Conservation (phyloP, 1,284 basidiomycete genomes). For the Ceratobasidium sp. region DNA sequence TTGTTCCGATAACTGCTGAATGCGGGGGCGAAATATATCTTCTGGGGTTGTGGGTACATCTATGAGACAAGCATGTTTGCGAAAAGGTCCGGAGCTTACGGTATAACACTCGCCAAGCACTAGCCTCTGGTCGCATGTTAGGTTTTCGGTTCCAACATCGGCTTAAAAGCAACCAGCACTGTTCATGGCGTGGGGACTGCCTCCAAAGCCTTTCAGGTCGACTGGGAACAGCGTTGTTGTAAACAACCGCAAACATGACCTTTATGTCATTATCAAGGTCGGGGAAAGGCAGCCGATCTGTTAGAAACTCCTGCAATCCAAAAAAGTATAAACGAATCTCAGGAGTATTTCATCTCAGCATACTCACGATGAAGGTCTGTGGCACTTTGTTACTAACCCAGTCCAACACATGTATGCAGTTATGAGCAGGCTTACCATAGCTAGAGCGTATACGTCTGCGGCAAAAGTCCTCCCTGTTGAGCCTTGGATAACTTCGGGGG, state of each 20-base stretch:
- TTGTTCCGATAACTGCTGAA: not conserved
- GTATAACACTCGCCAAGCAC: not conserved
- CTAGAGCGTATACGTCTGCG: not conserved
- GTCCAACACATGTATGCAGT: no score
- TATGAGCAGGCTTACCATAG: not conserved
- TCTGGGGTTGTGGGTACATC: not conserved
- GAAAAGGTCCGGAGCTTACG: not conserved
- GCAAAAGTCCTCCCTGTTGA: not conserved
- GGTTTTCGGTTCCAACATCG: not conserved
- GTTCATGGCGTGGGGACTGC: not conserved
- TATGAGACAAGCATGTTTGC: no score
- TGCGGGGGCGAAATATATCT: constrained; percentile 36
- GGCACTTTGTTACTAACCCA: no score
- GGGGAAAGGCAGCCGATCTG: not conserved
- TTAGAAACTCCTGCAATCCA: not conserved
- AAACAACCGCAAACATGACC: not conserved
- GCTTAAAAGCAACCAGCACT: not conserved
- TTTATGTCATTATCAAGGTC: not conserved
- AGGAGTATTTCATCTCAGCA: not conserved
- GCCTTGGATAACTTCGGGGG: not conserved
- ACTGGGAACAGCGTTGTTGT: not conserved
- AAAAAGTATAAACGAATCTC: no score
- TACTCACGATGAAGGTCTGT: not conserved
- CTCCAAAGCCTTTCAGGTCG: not conserved
- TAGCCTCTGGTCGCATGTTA: not conserved